phyloP scores from a whole-genome alignment of 2,329 filamentous ascomycete genomes.

The Drechslerella stenobrocha region DNA sequence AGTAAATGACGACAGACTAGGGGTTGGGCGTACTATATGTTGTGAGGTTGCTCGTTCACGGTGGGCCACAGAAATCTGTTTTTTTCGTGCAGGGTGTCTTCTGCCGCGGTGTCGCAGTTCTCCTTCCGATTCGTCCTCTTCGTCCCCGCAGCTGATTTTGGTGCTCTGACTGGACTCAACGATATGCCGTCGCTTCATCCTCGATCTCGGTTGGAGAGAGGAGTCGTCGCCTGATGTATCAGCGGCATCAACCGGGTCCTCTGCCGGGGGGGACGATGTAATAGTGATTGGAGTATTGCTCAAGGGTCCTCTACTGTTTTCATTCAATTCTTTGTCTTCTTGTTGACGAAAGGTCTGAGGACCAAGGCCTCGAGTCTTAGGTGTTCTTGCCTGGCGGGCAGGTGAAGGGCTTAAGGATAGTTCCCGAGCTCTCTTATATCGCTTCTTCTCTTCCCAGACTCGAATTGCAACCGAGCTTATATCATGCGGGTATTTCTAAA shows the following conservation, averaged over 20 bases:
- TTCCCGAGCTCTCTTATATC: constrained; percentile 16
- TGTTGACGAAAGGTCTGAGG: not conserved
- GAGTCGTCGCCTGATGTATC: not conserved
- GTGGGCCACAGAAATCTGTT: constrained; percentile 19
- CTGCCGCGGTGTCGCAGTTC: not conserved
- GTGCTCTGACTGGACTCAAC: constrained; percentile 31
- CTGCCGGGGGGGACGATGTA: constrained; percentile 21
- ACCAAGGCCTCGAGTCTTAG: constrained; percentile 4
- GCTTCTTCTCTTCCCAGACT: constrained; percentile 20
- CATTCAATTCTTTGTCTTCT: constrained; percentile 4
- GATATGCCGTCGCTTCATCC: constrained; percentile 16
- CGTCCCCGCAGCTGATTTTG: not conserved
- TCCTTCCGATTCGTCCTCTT: not conserved
- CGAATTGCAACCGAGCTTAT: constrained; percentile 12
- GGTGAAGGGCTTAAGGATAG: constrained; percentile 18
- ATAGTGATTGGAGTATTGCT: constrained; percentile 19
- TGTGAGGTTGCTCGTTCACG: not conserved
- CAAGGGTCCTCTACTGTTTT: constrained; percentile 7
- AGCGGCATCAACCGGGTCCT: not conserved
- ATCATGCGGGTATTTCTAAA: constrained; percentile 29
- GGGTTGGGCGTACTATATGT: constrained; percentile 15
- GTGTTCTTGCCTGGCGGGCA: not conserved
- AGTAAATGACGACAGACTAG: constrained; percentile 7
- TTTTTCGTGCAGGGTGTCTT: not conserved
- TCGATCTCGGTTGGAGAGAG: constrained; percentile 5